Conservation (phyloP, 2,329 filamentous ascomycete species). For the Calonectria hawksworthii region DNA sequence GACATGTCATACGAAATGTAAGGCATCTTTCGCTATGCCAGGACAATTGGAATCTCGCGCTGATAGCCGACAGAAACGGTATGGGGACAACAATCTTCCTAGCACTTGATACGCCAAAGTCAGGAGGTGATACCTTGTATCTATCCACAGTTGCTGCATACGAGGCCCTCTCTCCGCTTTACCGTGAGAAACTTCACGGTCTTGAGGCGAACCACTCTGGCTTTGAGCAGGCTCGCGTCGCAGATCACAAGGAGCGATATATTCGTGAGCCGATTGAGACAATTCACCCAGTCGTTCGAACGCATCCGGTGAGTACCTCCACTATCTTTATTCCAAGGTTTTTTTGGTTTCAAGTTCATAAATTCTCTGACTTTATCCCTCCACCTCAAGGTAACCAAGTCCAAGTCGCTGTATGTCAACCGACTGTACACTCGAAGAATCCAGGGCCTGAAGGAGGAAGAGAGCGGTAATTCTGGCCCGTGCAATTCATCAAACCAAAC, state of each 20-base stretch:
- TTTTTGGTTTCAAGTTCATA: too few relatives aligned
- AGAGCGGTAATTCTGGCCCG: constrained; percentile 63
- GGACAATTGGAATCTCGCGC: constrained; percentile 21
- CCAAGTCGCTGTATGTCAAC: constrained; percentile 75
- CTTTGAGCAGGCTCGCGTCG: constrained; percentile 18
- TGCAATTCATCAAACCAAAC: not conserved
- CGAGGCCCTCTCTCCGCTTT: constrained; percentile 6
- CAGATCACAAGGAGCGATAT: constrained; percentile 8
- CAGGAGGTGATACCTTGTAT: constrained; percentile 25
- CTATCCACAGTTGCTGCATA: constrained; percentile 20
- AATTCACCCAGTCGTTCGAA: constrained; percentile 63
- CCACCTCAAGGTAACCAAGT: not conserved
- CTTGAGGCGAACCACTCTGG: constrained; percentile 22
- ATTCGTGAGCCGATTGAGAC: constrained; percentile 48
- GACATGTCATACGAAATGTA: constrained; percentile 58
- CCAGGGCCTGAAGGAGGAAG: constrained; percentile 77
- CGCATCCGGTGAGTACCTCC: constrained; percentile 55
- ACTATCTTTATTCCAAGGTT: too few relatives aligned
- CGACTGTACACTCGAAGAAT: constrained; percentile 73
- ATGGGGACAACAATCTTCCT: constrained; percentile 54
- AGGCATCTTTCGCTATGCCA: not conserved
- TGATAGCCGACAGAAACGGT: constrained; percentile 11
- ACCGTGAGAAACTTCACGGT: constrained; percentile 21
- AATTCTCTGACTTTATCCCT: not conserved
- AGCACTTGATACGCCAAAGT: not conserved